phyloP scores from a whole-genome alignment of 257 asterid genomes.

The Fraxinus quadrangulata region DNA sequence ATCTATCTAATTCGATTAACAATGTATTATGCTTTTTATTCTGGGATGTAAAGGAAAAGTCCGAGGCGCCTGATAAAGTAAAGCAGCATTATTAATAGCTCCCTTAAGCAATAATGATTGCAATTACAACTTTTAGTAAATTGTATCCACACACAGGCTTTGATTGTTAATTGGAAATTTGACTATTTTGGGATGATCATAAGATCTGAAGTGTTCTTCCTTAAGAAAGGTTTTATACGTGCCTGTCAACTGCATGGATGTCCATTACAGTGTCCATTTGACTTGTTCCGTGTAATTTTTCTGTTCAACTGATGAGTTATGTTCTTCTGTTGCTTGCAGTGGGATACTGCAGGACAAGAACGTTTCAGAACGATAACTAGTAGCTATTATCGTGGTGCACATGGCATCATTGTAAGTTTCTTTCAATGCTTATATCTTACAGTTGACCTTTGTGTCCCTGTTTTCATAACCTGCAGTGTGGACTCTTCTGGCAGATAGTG shows the following conservation, averaged over 20 bases:
- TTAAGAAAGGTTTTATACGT: not conserved
- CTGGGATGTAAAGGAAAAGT: not conserved
- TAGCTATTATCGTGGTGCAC: constrained; percentile 65
- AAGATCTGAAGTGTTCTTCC: not conserved
- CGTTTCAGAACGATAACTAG: constrained; percentile 60
- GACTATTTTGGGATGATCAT: not conserved
- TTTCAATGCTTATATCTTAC: not conserved
- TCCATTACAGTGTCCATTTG: no score
- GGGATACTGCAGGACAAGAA: constrained; percentile 69
- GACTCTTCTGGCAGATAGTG: constrained; percentile 15
- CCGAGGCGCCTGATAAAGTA: not conserved
- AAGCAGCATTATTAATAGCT: not conserved
- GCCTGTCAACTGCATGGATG: no score
- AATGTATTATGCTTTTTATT: not conserved
- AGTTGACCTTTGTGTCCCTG: not conserved
- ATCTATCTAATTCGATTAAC: not conserved
- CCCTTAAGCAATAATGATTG: not conserved
- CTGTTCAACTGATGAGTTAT: no score
- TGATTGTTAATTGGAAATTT: not conserved
- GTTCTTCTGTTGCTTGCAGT: constrained; percentile 25
- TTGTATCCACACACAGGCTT: not conserved
- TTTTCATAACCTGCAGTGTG: not conserved
- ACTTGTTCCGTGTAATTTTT: no score
- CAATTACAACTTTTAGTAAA: not conserved
- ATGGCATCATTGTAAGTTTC: constrained; percentile 52